Evolutionary conservation across 768 basidiomycete species (phyloP), one percentile per base, ranked within the genome.

Genomic region (Trametes cingulata): DNA sequence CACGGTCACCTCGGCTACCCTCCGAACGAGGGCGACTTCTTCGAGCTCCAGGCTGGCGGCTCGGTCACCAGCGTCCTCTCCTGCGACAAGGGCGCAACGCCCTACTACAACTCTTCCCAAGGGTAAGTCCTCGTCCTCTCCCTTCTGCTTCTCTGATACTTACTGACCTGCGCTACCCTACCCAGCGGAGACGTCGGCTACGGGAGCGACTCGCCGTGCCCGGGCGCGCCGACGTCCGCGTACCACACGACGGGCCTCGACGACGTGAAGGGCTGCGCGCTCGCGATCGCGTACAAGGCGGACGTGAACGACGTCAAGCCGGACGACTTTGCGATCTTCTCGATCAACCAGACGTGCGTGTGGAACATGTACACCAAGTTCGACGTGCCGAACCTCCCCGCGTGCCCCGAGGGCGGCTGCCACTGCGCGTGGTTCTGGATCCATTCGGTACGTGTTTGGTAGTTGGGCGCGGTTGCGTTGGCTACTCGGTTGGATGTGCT

Each of bases 11-110:
- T 86, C 37, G 73, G 69, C 53, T 71, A 79, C 58, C 87, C 87
- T 0, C 87, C 88, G 2, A 78, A 85, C 67, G 61, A 71, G 0
- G 77, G 76, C 4, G 84, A 85, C 68, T 70, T 85, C 67, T 84
- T 87, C 64, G 75, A 81, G 33, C 80, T 89, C 39, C 82, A 82
- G 0, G 87, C 82, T 0, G 87, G 87, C 22, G 68, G 80, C 52
- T 72, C 71, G 13, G 82, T 77, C 41, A 84, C 79, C 15, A 68
- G 77, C 10, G 78, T 88, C 69, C 75, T 88, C 20, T 80, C 76
- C 13, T 79, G 86, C 74, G 77, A 83, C 70, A 88, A 88, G 64
- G 80, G 80, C 24, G 82, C 82, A 0, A 89, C 87, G 0, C 77
- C 82, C 4, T 87, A 69, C 63, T 85, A 77, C 56, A 75, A 74